These are phyloP conservation scores for Microbotryum saponariae DNA, from an alignment of 1,284 basidiomycete genomes.

Conservation along the genomic window DNA sequence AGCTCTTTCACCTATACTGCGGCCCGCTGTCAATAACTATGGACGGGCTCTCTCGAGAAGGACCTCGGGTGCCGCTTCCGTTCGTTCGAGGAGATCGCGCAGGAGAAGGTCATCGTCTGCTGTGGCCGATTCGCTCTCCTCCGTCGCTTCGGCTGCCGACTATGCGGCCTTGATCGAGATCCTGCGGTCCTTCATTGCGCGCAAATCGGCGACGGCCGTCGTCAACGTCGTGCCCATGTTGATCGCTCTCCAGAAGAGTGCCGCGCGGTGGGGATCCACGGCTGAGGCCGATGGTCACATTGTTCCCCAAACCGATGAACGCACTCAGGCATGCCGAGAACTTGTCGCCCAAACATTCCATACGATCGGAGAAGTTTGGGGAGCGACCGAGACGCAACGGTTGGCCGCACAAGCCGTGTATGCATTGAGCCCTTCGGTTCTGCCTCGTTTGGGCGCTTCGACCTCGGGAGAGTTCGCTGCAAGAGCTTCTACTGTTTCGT, in stretches of 20 bases:
- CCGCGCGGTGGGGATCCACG: constrained; percentile 29
- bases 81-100: constrained; percentile 24
- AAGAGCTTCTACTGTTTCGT: background rate
- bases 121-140: constrained; percentile 32
- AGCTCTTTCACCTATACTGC: constrained; percentile 59
- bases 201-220: constrained; percentile 63
- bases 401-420: constrained; percentile 2
- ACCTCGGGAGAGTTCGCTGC: constrained; percentile 1
- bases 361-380: constrained; percentile 2
- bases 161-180: constrained; percentile 66
- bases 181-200: constrained; percentile 59
- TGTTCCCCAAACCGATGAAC: no score
- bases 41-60: constrained; percentile 40
- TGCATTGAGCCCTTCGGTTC: background rate
- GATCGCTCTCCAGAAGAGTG: constrained; percentile 59
- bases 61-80: constrained; percentile 21
- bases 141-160: constrained; percentile 57
- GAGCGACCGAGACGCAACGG: background rate
- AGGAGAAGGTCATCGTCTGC: constrained; percentile 40
- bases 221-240: constrained; percentile 79
- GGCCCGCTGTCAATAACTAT: constrained; percentile 44
- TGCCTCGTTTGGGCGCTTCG: background rate
- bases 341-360: no score
- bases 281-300: no score
- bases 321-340: no score